These are phyloP conservation scores for Aspergillus cejpii DNA, from an alignment of 2,329 filamentous ascomycete genomes.

Conservation along the genomic window DNA sequence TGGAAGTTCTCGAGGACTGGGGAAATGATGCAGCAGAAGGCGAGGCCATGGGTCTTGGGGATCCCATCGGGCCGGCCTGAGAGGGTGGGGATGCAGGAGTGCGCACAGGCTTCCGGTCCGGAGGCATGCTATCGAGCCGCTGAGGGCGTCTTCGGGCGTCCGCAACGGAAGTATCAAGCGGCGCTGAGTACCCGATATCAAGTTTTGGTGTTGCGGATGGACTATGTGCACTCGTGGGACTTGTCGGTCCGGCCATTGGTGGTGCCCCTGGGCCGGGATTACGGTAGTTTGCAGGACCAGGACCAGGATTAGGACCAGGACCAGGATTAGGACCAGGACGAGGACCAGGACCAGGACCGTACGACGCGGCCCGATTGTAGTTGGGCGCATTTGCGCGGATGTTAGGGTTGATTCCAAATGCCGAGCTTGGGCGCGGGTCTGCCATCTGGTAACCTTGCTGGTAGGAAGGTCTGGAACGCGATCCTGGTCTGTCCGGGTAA, in stretches of 20 bases:
- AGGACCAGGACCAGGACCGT: conserved; percentile 28
- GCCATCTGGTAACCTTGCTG: conserved; percentile 30
- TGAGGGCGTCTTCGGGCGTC: conserved; percentile 28
- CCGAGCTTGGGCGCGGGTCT: conserved; percentile 41
- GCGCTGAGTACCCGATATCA: conserved; percentile 45
- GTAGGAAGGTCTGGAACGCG: conserved; percentile 30
- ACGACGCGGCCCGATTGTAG: conserved; percentile 30
- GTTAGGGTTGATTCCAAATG: conserved; percentile 46
- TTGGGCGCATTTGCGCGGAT: conserved; percentile 38
- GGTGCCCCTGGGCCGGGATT: conserved; percentile 30
- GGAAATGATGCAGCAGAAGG: conserved; percentile 30
- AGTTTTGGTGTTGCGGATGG: conserved; percentile 33
- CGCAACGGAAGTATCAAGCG: conserved; percentile 35
- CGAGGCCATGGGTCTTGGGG: conserved; percentile 24
- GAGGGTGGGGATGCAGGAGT: conserved; percentile 25
- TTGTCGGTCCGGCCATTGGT: conserved; percentile 24
- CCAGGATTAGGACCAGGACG: no score
- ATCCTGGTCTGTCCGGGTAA: conserved; percentile 36
- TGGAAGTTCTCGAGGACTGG: conserved; percentile 32
- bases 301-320: no score
- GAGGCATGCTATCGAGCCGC: conserved; percentile 23
- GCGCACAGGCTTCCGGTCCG: conserved; percentile 28
- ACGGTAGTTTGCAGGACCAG: conserved; percentile 31
- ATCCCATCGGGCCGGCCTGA: conserved; percentile 19
- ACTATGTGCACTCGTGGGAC: conserved; percentile 24